A percentile compares a stretch with the other conserved stretches of the same genome.
phyloP scores from a whole-genome alignment of 2,329 filamentous ascomycete species.

The Phaeosphaeriaceae sp. region DNA sequence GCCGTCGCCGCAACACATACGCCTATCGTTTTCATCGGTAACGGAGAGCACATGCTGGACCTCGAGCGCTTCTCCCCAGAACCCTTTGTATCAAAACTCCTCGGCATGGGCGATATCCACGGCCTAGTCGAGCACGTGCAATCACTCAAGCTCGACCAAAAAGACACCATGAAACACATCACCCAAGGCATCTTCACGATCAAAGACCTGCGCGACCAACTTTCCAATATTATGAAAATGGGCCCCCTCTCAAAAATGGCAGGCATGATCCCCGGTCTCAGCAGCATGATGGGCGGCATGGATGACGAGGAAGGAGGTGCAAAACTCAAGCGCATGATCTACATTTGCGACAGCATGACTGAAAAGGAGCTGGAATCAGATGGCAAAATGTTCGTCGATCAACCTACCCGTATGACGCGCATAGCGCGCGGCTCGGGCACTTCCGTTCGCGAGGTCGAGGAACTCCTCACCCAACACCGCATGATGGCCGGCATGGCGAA shows the following conservation, averaged over 20 bases:
- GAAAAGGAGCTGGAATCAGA: conserved; percentile 94
- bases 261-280: conserved; percentile 96
- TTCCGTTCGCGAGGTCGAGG: conserved; percentile 90
- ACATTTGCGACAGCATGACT: conserved; percentile 98
- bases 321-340: conserved; percentile 98
- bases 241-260: conserved; percentile 96
- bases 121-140: conserved; percentile 97
- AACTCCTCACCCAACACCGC: conserved; percentile 94
- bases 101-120: conserved; percentile 97
- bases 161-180: conserved; percentile 99
- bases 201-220: conserved; percentile 90
- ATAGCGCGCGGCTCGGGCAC: conserved; percentile 91
- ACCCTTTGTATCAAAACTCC: conserved; percentile 89
- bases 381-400: conserved; percentile 90
- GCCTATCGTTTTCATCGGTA: conserved; percentile 97
- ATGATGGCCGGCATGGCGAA: conserved; percentile 99
- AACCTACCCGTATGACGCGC: conserved; percentile 90
- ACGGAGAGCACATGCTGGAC: conserved; percentile 95
- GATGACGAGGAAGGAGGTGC: conserved; percentile 94
- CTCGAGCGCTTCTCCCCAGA: conserved; percentile 91
- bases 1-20: conserved; percentile 96
- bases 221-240: conserved; percentile 99
- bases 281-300: conserved; percentile 92
- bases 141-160: conserved; percentile 92
- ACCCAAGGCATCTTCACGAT: conserved; percentile 96